phyloP scores from a whole-genome alignment of 2,329 filamentous ascomycete species.

The Daldinia sp. region DNA sequence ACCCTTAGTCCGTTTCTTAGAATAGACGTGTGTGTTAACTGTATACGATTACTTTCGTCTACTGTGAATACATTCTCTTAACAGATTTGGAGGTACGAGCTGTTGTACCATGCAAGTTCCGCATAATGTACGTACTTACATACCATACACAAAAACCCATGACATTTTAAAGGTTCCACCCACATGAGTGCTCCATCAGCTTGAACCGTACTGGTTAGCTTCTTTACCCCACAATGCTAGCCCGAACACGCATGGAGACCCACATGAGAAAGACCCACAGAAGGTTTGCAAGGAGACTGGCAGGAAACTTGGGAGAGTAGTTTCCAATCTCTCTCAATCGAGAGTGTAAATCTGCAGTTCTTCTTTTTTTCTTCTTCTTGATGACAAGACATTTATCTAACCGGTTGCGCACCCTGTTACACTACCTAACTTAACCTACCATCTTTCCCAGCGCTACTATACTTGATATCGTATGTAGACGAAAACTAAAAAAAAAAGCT shows the following conservation, averaged over 20 bases:
- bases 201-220: slow-evolving; percentile 33
- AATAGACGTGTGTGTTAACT: slow-evolving; percentile 1
- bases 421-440: slow-evolving; percentile 29
- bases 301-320: no score
- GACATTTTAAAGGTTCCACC: background rate
- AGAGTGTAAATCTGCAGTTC: slow-evolving; percentile 1
- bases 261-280: slow-evolving; percentile 8
- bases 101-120: slow-evolving; percentile 3
- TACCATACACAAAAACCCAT: background rate
- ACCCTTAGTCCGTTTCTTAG: background rate
- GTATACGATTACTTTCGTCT: slow-evolving; percentile 2
- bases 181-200: slow-evolving; percentile 23
- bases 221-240: slow-evolving; percentile 37
- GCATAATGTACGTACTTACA: background rate
- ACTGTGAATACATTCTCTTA: slow-evolving; percentile 3
- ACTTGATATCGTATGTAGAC: slow-evolving; percentile 26
- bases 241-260: slow-evolving; percentile 33
- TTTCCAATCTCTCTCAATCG: slow-evolving; percentile 31
- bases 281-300: slow-evolving; percentile 5
- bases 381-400: slow-evolving; percentile 38
- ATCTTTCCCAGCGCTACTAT: slow-evolving; percentile 19
- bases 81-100: background rate
- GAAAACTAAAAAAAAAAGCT: slow-evolving; percentile 14
- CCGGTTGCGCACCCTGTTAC: slow-evolving; percentile 35
- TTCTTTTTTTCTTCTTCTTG: slow-evolving; percentile 7